Conservation (phyloP, 306 rosid genomes). For the Rosa chinensis region DNA sequence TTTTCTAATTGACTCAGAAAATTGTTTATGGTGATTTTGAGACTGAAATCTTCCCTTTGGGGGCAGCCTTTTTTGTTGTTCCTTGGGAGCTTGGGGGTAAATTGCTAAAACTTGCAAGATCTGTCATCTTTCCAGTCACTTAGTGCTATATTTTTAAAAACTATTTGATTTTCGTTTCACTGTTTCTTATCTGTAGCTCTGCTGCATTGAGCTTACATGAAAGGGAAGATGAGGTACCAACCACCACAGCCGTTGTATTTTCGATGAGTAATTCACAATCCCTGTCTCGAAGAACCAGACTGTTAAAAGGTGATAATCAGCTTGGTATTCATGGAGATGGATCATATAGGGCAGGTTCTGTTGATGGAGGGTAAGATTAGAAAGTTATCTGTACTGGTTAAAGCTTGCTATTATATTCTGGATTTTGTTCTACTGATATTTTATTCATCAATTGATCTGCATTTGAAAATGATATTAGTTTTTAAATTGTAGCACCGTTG, state of each 20-base stretch:
- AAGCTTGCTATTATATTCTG: not conserved
- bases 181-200: slow-evolving; percentile 53
- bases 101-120: not conserved
- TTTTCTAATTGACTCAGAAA: not conserved
- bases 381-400: slow-evolving; percentile 21
- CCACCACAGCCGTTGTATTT: slow-evolving; percentile 74
- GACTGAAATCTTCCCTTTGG: not conserved
- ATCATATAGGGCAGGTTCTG: slow-evolving; percentile 60
- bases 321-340: slow-evolving; percentile 64
- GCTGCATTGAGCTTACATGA: slow-evolving; percentile 65
- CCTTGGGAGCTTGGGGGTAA: not conserved
- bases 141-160: not conserved
- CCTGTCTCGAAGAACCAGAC: slow-evolving; percentile 92
- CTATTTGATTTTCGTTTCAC: slow-evolving; percentile 25
- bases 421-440: not conserved
- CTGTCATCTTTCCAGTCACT: not conserved
- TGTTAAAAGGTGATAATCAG: slow-evolving; percentile 76
- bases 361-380: slow-evolving; percentile 84
- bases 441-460: not conserved
- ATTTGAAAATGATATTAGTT: not conserved
- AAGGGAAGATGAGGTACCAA: slow-evolving; percentile 82
- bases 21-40: not conserved
- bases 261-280: slow-evolving; percentile 68
- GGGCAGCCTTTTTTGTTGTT: not conserved
- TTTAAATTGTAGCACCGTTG: not conserved